Base-by-base conservation (phyloP, 75 land plant species). In the Larix kaempferi region DNA sequence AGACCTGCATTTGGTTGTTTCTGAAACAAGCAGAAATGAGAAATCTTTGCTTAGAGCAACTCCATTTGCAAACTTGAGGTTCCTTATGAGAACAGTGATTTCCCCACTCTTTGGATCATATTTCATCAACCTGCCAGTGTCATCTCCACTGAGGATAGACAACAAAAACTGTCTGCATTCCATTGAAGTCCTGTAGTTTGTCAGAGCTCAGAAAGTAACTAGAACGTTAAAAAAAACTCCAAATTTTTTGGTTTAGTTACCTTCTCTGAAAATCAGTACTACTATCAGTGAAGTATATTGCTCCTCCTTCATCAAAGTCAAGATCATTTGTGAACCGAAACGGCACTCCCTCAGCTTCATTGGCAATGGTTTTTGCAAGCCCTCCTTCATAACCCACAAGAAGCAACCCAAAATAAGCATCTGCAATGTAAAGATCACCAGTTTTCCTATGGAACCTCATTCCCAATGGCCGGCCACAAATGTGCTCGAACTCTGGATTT, bases 381-480 rank as follows among this genome's bases (percentile, higher is more conserved):
- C 97, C 97, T 29, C 97, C 95, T 23, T 76, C 78, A 3, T 89
- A 88, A 3, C 93, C 95, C 14, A 94, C 94, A 6, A 78, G 84
- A 54, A 79, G 78, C 57, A 94, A 82, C 15, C 97, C 97, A 3
- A 90, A 69, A 79, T 90, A 94, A 29, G 97, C 92, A 78, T 94
- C 97, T 16, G 92, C 94, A 29, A 94, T 81, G 74, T 88, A 92
- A 26, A 94, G 95, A 54, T 92, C 86, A 52, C 94, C 92, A 0
- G 91, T 88, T 25, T 75, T 76, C 77, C 84, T 86, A 21, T 87
- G 60, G 75, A 94, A 94, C 63, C 82, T 76, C 75, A 94, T 59
- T 60, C 96, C 96, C 58, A 94, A 74, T 14, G 96, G 94, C 69
- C 96, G 85, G 44, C 96, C 96, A 73, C 96, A 94, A 1, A 84